A percentile compares a stretch with the other conserved stretches of the same genome.
Evolutionary conservation across 2,329 filamentous ascomycete species (phyloP).

Genomic region (Pseudopyricularia javanii): DNA sequence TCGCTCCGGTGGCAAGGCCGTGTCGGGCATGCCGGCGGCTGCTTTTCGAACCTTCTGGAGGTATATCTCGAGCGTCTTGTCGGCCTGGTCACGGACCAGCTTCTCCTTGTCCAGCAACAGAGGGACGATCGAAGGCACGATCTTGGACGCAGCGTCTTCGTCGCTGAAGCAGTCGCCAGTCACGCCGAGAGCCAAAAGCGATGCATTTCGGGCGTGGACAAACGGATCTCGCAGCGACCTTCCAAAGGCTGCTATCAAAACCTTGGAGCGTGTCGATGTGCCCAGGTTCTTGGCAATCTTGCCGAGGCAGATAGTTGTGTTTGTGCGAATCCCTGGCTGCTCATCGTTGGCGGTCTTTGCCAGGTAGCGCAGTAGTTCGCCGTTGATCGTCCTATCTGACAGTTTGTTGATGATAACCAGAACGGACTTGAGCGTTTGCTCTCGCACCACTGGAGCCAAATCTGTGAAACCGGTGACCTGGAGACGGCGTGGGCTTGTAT

Average conservation of each 20-base stretch:
- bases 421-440: slow-evolving; percentile 93
- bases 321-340: slow-evolving; percentile 91
- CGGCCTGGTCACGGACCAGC: slow-evolving; percentile 81
- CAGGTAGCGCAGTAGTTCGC: slow-evolving; percentile 78
- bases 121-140: slow-evolving; percentile 76
- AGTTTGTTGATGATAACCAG: slow-evolving; percentile 78
- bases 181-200: slow-evolving; percentile 72
- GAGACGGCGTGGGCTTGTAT: neutral
- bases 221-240: slow-evolving; percentile 87
- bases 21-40: slow-evolving; percentile 67
- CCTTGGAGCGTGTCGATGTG: slow-evolving; percentile 67
- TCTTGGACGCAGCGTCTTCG: slow-evolving; percentile 74
- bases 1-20: slow-evolving; percentile 54
- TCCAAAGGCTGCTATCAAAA: slow-evolving; percentile 84
- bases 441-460: slow-evolving; percentile 76
- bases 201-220: slow-evolving; percentile 82
- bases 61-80: slow-evolving; percentile 80
- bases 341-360: slow-evolving; percentile 97
- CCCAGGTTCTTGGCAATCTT: slow-evolving; percentile 91
- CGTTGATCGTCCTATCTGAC: slow-evolving; percentile 85
- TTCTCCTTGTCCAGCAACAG: slow-evolving; percentile 91
- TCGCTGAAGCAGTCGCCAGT: slow-evolving; percentile 80
- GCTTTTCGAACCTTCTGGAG: slow-evolving; percentile 73
- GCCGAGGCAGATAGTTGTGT: slow-evolving; percentile 93
- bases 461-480: slow-evolving; percentile 92